phyloP scores from a whole-genome alignment of 257 asterid genomes.

The Osmanthus fragrans region DNA sequence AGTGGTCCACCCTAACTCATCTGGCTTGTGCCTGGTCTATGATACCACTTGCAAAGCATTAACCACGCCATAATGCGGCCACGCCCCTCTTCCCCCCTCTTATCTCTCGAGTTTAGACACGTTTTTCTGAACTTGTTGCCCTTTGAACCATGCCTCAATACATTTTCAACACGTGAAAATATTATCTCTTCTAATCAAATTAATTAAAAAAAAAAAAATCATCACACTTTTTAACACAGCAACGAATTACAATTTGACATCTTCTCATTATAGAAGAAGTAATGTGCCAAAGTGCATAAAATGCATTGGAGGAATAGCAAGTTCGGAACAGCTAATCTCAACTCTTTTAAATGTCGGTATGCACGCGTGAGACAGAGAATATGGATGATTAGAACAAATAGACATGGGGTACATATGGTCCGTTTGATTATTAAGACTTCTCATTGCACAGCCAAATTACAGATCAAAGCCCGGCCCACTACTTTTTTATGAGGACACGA shows the following conservation, averaged over 20 bases:
- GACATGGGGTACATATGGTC: slow-evolving; percentile 13
- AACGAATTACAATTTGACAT: neutral
- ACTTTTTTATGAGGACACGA: slow-evolving; percentile 19
- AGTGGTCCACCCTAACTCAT: neutral
- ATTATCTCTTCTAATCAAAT: no score
- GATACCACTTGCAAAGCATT: neutral
- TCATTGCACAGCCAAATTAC: slow-evolving; percentile 32
- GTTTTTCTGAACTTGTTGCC: neutral
- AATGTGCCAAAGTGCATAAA: neutral
- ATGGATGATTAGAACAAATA: neutral
- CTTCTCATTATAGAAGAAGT: neutral
- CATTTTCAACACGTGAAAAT: no score
- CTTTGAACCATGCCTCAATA: no score
- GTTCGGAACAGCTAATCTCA: neutral
- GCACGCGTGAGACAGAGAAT: neutral
- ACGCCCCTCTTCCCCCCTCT: neutral
- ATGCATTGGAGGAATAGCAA: neutral
- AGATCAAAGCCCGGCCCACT: slow-evolving; percentile 21
- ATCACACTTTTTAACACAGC: no score
- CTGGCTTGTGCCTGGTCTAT: neutral
- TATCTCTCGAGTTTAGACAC: neutral
- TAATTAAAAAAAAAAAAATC: no score
- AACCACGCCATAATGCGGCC: neutral
- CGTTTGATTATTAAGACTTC: slow-evolving; percentile 16
- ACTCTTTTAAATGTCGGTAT: neutral